A percentile compares a stretch with the other conserved stretches of the same genome.
Evolutionary conservation across 305 asterid species (phyloP).

Genomic region (Solanum chacoense): DNA sequence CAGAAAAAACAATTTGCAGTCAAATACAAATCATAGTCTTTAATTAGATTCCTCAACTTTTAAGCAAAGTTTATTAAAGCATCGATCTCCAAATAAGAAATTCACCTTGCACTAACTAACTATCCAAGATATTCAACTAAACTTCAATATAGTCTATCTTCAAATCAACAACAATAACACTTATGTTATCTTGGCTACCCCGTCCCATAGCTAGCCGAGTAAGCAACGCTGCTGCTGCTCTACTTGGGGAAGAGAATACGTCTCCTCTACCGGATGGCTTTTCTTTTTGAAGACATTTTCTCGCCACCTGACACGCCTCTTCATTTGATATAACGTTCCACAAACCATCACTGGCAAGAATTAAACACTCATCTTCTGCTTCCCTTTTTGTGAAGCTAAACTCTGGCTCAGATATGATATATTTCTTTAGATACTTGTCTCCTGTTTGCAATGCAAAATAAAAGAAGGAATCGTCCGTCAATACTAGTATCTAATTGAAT

Average conservation of each 20-base stretch:
- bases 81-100: neutral
- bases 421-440: constrained; percentile 28
- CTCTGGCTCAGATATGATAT: constrained; percentile 36
- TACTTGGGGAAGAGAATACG: constrained; percentile 13
- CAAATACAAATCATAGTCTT: neutral
- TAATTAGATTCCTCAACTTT: neutral
- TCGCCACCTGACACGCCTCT: constrained; percentile 23
- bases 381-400: constrained; percentile 20
- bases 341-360: constrained; percentile 43
- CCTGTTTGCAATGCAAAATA: constrained; percentile 14
- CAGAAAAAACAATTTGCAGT: neutral
- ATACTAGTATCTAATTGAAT: neutral
- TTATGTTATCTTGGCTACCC: constrained; percentile 22
- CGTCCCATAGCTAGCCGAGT: constrained; percentile 34
- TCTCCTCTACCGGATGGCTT: neutral
- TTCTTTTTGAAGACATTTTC: constrained; percentile 19
- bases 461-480: neutral
- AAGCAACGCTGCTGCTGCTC: constrained; percentile 30
- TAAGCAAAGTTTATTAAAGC: neutral
- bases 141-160: neutral
- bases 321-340: constrained; percentile 34
- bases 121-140: neutral
- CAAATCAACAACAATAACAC: constrained; percentile 37
- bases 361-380: constrained; percentile 29
- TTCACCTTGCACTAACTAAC: too few species aligned